Evolutionary conservation across 176 grass and related monocot species (phyloP).

Genomic region (Ensete ventricosum): DNA sequence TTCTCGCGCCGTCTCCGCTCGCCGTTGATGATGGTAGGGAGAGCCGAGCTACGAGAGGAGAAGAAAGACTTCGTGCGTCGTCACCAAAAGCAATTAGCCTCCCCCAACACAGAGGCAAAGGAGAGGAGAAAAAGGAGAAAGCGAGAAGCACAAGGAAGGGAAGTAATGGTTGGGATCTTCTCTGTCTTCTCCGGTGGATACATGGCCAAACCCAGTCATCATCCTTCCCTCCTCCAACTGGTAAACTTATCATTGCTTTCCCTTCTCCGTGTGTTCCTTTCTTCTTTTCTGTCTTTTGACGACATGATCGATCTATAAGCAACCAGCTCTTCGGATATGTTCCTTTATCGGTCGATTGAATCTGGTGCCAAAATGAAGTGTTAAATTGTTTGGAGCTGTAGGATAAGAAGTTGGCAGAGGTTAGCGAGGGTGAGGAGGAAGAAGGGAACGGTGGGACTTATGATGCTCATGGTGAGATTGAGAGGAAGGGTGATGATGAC

Average conservation of each 20-base stretch:
- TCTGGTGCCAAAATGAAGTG: not conserved
- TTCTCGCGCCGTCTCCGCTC: too few relatives aligned
- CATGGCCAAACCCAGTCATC: not conserved
- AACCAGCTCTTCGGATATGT: not conserved
- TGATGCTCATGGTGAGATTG: not conserved
- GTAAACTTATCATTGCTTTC: not conserved
- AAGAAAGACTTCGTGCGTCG: too few relatives aligned
- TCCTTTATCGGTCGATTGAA: not conserved
- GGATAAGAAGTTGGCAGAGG: not conserved
- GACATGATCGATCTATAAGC: not conserved
- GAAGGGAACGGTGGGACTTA: not conserved
- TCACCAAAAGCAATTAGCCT: too few relatives aligned
- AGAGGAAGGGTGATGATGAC: not conserved
- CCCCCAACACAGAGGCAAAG: too few relatives aligned
- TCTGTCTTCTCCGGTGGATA: not conserved
- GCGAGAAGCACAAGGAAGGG: not conserved
- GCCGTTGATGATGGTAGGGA: too few relatives aligned
- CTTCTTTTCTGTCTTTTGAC: not conserved
- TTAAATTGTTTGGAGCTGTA: not conserved
- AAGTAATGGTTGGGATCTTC: not conserved
- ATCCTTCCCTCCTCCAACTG: not conserved
- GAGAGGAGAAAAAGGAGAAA: too few relatives aligned
- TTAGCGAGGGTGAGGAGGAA: not conserved
- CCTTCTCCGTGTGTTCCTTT: not conserved
- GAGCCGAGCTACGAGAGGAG: too few relatives aligned